A percentile compares a stretch with the other conserved stretches of the same genome.
Conservation (phyloP, 1,139 yeast genomes). For the Taphrina betulina region DNA sequence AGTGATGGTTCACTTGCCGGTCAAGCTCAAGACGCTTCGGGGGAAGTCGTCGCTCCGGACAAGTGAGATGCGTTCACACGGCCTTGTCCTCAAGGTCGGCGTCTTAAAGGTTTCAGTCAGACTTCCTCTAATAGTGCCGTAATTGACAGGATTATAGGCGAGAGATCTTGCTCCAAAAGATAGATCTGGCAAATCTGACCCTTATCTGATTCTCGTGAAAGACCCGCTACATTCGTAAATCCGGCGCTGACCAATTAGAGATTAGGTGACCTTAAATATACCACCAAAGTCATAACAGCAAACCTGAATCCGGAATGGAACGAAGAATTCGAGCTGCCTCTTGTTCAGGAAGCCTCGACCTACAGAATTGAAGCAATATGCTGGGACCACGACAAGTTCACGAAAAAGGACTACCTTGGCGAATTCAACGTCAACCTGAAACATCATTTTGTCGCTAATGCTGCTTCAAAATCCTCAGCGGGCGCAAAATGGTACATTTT, state of each 20-base stretch:
- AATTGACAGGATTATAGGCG: too few relatives aligned
- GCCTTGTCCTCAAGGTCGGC: constrained; percentile 9
- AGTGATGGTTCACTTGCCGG: constrained; percentile 8
- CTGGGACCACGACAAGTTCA: constrained; percentile 45
- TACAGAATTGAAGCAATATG: constrained; percentile 44
- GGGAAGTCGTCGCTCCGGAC: neutral
- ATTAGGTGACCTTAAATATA: constrained; percentile 42
- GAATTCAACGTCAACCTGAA: constrained; percentile 53
- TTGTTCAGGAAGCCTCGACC: constrained; percentile 39
- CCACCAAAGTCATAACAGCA: constrained; percentile 44
- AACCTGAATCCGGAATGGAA: constrained; percentile 47
- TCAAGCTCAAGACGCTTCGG: neutral
- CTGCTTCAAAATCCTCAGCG: constrained; percentile 38
- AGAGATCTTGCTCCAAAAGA: constrained; percentile 38
- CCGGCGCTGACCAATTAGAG: constrained; percentile 39
- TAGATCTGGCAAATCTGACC: constrained; percentile 38
- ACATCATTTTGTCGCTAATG: constrained; percentile 47
- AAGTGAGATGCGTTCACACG: neutral
- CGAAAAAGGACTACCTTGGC: constrained; percentile 54
- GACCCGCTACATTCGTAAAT: constrained; percentile 28
- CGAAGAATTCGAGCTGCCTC: constrained; percentile 42
- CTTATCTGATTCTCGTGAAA: constrained; percentile 33
- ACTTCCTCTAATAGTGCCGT: neutral
- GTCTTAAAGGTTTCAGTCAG: neutral
- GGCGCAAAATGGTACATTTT: constrained; percentile 55